phyloP scores from a whole-genome alignment of 1,284 basidiomycete genomes.

The Pseudozyma sp. region DNA sequence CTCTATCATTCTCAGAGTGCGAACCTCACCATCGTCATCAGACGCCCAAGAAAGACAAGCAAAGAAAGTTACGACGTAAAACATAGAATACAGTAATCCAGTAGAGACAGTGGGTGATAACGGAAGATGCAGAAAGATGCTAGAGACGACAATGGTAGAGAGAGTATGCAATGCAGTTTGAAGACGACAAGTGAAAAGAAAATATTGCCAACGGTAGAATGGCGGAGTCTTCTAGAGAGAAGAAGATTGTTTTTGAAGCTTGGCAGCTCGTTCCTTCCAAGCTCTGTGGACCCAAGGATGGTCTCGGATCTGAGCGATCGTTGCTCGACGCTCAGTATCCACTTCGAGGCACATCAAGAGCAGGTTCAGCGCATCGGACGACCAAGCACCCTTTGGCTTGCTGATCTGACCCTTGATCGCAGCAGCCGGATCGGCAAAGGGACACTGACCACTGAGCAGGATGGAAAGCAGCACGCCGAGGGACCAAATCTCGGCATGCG shows the following conservation, averaged over 20 bases:
- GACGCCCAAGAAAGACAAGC: too few species aligned
- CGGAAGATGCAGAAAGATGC: not conserved
- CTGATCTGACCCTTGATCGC: slow-evolving; percentile 73
- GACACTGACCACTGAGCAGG: slow-evolving; percentile 84
- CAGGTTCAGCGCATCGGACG: slow-evolving; percentile 72
- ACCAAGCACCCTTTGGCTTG: slow-evolving; percentile 54
- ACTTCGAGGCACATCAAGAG: slow-evolving; percentile 81
- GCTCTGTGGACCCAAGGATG: slow-evolving; percentile 78
- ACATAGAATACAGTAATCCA: slow-evolving; percentile 7
- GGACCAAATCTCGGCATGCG: slow-evolving; percentile 89
- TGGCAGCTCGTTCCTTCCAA: slow-evolving; percentile 52
- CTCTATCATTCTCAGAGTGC: not conserved
- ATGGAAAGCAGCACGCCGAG: slow-evolving; percentile 89
- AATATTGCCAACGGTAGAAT: not conserved
- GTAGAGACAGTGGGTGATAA: slow-evolving; percentile 13
- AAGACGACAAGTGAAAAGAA: slow-evolving; percentile 2
- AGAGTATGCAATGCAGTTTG: slow-evolving; percentile 5
- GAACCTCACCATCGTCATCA: too few species aligned
- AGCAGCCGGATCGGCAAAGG: slow-evolving; percentile 80
- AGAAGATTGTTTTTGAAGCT: slow-evolving; percentile 12
- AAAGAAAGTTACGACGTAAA: not conserved
- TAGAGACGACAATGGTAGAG: too few species aligned
- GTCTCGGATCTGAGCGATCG: slow-evolving; percentile 78
- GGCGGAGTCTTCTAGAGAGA: slow-evolving; percentile 1
- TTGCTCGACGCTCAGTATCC: slow-evolving; percentile 77